Conservation (phyloP, 768 basidiomycete genomes). For the Mrakia gelida region DNA sequence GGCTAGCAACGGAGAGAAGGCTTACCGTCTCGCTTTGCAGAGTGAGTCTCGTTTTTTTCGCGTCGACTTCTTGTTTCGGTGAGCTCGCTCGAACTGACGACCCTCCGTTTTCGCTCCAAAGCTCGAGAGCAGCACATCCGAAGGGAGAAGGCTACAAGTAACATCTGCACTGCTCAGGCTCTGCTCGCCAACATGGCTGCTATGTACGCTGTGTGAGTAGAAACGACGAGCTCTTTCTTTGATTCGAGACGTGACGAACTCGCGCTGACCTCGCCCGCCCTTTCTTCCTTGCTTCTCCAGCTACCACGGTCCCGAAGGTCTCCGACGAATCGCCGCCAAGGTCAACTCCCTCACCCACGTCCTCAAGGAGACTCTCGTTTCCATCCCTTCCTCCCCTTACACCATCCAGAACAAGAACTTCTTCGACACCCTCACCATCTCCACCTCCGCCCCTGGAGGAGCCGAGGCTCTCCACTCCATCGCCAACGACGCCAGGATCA, state of each 20-base stretch:
- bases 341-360: conserved; percentile 84
- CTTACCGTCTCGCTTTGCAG: conserved; percentile 89
- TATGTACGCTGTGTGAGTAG: conserved; percentile 59
- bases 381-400: conserved; percentile 58
- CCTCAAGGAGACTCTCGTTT: conserved; percentile 62
- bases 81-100: not conserved
- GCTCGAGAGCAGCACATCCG: conserved; percentile 96
- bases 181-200: conserved; percentile 98
- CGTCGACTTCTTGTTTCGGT: not conserved
- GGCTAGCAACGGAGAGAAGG: conserved; percentile 75
- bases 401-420: conserved; percentile 63
- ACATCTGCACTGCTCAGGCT: conserved; percentile 96
- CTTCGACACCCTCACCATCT: conserved; percentile 68
- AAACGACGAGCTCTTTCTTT: not conserved
- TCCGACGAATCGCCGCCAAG: conserved; percentile 77
- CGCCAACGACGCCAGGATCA: conserved; percentile 28
- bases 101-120: conserved; percentile 41
- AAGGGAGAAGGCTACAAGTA: conserved; percentile 95
- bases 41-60: conserved; percentile 56
- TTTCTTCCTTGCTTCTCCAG: not conserved
- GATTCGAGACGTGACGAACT: not conserved
- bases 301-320: conserved; percentile 86
- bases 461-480: conserved; percentile 24
- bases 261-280: not conserved
- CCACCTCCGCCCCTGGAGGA: conserved; percentile 14